Conservation (phyloP, 1,139 yeast species). For the Meyerozyma sp. region DNA sequence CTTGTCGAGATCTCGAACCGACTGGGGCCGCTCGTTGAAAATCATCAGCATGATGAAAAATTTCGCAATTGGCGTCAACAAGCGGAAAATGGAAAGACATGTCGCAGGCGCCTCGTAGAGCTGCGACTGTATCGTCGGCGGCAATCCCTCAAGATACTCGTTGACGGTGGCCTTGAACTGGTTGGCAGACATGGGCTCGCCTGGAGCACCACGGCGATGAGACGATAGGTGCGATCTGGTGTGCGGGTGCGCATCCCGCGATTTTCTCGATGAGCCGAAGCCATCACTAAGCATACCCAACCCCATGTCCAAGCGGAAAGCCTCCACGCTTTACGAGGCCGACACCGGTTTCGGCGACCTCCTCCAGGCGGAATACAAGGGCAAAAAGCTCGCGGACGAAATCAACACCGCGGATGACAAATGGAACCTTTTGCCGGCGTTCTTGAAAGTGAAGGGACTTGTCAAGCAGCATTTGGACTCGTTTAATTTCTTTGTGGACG, state of each 20-base stretch:
- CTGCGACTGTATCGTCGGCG: constrained; percentile 75
- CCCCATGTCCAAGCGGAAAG: constrained; percentile 12
- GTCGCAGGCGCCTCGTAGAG: constrained; percentile 84
- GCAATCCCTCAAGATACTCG: constrained; percentile 84
- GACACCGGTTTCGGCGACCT: constrained; percentile 69
- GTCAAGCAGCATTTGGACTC: constrained; percentile 97
- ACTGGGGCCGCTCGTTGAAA: constrained; percentile 71
- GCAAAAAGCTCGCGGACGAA: constrained; percentile 81
- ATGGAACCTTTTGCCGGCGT: constrained; percentile 95
- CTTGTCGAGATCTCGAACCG: constrained; percentile 61
- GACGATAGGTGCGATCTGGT: background rate
- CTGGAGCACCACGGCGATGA: no score
- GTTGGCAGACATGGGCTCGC: constrained; percentile 23
- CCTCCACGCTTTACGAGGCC: constrained; percentile 8
- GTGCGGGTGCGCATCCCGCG: background rate
- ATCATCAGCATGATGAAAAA: constrained; percentile 84
- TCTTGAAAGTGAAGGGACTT: constrained; percentile 88
- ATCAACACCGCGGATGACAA: constrained; percentile 88
- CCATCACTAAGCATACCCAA: background rate
- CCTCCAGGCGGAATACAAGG: constrained; percentile 75
- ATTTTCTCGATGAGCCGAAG: background rate
- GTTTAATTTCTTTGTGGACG: constrained; percentile 91
- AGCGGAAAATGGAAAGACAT: constrained; percentile 82
- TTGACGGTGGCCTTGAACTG: constrained; percentile 73
- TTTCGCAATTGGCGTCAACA: constrained; percentile 85